Evolutionary conservation across 192 early-diverging fungal species (phyloP), one percentile per base, ranked within the genome.

Genomic region (Gamsiella multidivaricata): DNA sequence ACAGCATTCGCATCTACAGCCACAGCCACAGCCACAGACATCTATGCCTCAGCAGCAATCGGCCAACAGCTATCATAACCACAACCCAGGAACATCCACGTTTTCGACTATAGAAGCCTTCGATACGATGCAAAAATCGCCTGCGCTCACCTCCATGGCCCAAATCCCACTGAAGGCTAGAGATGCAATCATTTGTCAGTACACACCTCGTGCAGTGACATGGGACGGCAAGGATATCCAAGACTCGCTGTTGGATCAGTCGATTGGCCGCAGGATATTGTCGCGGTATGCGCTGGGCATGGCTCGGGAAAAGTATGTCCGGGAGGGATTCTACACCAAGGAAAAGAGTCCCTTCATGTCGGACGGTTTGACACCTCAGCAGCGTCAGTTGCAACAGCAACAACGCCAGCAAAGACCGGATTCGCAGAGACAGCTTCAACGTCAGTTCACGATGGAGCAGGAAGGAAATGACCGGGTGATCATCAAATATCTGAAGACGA

Each of bases 391-490:
- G 2, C 71, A 65, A 23, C 62, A 60, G 11, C 68, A 42, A 25
- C 58, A 43, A 25, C 51, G 20, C 5, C 34, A 58, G 31, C 50
- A 46, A 57, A 56, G 66, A 42, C 5, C 43, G 1, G 5, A 22
- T 1, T 15, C 10, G 14, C 68, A 59, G 10, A 23, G 65, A 5
- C 41, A 22, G 11, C 60, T 53, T 1, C 70, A 57, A 50, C 50
- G 70, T 5, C 70, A 74, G 33, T 34, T 51, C 32, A 59, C 70
- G 43, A 74, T 65, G 49, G 59, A 78, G 8, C 31, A 53, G 61
- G 66, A 64, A 18, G 74, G 65, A 1, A 78, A 78, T 25, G 74
- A 78, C 32, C 65, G 74, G 12, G 74, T 78, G 34, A 78, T 78
- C 34, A 52, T 78, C 20, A 78, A 78, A n/a, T 78, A 66, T 29